Evolutionary conservation across 306 rosid species (phyloP).

Genomic region (Vigna mungo): DNA sequence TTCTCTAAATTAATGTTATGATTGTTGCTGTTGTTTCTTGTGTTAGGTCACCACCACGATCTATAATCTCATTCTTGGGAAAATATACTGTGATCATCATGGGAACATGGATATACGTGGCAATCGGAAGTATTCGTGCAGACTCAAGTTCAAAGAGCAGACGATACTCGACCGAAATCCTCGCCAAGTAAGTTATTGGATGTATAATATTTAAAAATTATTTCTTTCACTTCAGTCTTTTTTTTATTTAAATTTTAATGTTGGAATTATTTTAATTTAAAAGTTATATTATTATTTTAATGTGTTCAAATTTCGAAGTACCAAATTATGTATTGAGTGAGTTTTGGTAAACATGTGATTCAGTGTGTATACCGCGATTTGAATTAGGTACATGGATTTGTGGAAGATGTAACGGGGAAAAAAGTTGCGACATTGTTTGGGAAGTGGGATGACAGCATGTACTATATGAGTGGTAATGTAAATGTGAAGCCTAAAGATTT

Average conservation of each 20-base stretch:
- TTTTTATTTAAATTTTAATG: too few relatives aligned
- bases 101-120: constrained; percentile 91
- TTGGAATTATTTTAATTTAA: too few relatives aligned
- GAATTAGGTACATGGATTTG: constrained; percentile 76
- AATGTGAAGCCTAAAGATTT: constrained; percentile 63
- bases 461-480: constrained; percentile 67
- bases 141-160: constrained; percentile 92
- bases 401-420: constrained; percentile 73
- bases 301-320: background rate
- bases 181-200: constrained; percentile 68
- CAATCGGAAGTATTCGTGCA: constrained; percentile 79
- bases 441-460: constrained; percentile 92
- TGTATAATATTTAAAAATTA: too few relatives aligned
- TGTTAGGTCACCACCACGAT: constrained; percentile 88
- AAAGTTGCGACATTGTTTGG: constrained; percentile 82
- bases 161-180: constrained; percentile 95
- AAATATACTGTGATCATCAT: constrained; percentile 94
- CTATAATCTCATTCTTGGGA: constrained; percentile 93
- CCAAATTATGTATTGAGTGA: background rate
- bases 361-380: background rate
- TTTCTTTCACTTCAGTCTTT: too few relatives aligned
- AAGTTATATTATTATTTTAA: too few relatives aligned
- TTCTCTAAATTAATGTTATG: background rate
- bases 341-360: background rate
- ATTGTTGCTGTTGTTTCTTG: constrained; percentile 32